Conservation (phyloP, 169 alveolate species). For the Plasmodium coatneyi region DNA sequence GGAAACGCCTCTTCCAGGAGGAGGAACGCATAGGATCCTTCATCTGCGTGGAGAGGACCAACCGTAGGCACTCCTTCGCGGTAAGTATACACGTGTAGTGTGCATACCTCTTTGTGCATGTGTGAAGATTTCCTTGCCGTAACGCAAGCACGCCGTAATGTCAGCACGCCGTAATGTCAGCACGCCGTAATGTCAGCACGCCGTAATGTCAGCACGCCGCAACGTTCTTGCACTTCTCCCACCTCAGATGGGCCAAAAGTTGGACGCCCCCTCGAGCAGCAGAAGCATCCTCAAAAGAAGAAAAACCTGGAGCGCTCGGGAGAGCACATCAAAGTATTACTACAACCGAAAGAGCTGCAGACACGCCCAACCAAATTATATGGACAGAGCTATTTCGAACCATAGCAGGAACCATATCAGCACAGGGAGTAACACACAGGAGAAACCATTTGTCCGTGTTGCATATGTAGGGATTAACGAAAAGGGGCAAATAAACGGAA, state of each 20-base stretch:
- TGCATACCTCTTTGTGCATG: background rate
- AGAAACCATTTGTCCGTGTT: constrained; percentile 48
- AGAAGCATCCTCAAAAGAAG: constrained; percentile 16
- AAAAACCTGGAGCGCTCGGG: constrained; percentile 33
- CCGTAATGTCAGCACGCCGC: no score
- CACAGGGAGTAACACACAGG: background rate
- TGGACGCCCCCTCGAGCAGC: background rate
- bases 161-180: no score
- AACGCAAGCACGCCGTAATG: background rate
- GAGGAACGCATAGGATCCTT: constrained; percentile 57
- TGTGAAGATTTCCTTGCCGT: background rate
- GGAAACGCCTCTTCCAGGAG: background rate
- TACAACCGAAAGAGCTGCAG: background rate
- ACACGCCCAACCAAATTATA: background rate
- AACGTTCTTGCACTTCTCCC: background rate
- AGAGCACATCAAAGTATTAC: background rate
- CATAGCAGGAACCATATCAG: background rate
- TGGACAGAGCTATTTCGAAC: background rate
- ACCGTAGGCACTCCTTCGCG: constrained; percentile 45
- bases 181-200: no score
- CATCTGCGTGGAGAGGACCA: constrained; percentile 24
- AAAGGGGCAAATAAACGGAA: background rate
- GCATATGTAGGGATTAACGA: constrained; percentile 16
- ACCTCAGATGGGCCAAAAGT: constrained; percentile 28
- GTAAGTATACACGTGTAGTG: constrained; percentile 10